phyloP scores from a whole-genome alignment of 2,329 filamentous ascomycete species.

The Fusarium verticillioides region DNA sequence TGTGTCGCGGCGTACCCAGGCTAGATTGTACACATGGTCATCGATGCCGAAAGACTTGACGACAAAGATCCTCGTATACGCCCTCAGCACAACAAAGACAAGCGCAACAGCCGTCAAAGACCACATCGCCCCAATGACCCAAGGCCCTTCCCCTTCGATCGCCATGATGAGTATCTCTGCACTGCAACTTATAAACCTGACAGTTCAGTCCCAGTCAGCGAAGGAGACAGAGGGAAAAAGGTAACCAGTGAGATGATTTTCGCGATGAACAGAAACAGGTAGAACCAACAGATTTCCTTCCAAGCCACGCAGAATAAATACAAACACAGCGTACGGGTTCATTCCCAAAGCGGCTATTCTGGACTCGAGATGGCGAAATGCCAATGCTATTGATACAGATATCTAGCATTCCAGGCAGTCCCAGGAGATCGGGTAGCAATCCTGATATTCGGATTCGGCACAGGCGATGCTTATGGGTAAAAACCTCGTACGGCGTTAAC shows the following conservation, averaged over 20 bases:
- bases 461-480: neutral
- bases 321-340: neutral
- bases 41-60: conserved; percentile 49
- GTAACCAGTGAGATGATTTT: neutral
- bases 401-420: neutral
- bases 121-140: conserved; percentile 45
- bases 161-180: conserved; percentile 10
- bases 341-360: neutral
- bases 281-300: neutral
- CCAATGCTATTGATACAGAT: neutral
- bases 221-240: neutral
- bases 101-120: conserved; percentile 38
- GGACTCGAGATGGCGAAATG: neutral
- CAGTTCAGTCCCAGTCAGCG: neutral
- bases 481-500: neutral
- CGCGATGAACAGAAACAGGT: neutral
- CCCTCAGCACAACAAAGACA: conserved; percentile 49
- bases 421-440: neutral
- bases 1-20: conserved; percentile 15
- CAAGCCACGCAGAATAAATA: neutral
- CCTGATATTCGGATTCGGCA: neutral
- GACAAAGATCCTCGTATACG: conserved; percentile 50
- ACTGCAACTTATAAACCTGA: neutral
- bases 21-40: conserved; percentile 49
- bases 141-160: conserved; percentile 33